Base-by-base conservation (phyloP, 192 early-diverging fungal species). In the Linnemannia zychae region DNA sequence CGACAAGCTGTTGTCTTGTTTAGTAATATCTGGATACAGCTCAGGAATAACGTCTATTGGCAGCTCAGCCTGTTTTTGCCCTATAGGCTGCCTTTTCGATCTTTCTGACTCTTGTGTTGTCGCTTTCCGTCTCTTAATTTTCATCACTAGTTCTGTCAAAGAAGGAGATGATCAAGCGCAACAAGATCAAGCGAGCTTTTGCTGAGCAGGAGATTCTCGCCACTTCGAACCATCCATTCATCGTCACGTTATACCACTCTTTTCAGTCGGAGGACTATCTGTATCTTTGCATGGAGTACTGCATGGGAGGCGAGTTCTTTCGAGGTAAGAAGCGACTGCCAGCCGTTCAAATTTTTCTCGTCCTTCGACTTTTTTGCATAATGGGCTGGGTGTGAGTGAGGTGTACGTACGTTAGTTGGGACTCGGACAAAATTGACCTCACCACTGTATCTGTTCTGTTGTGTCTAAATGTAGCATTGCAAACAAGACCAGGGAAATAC, bases 121-220 rank as follows among this genome's bases (percentile, higher is more conserved):
- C 4, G 65, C n/a, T 31, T 57, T 63, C 2, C 15, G 57, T 3
- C 24, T 31, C 1, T 63, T 24, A n/a, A n/a, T n/a, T 9, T 15
- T n/a, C 36, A 46, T 33, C 16, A 33, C 33, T 46, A 92, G 92
- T 92, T 22, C 69, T 91, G 74, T 95, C 95, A 49, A 99, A 99
- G 90, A 89, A 92, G 71, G 98, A 99, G 86, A 99, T 99, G 98
- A 94, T 99, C 78, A 98, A 97, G 78, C 93, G 98, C 44, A 98
- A 99, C 91, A 99, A 99, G 89, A 96, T 99, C 78, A 98, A 99
- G 84, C 93, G 98, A 47, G 98, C 98, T 20, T 90, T 99, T 66
- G 97, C 98, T 20, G 98, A 99, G 86, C 98, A 99, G 69, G 92
- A 92, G 82, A 92, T 92, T 69, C 75, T 92, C 53, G 87, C 95